Evolutionary conservation across 2,329 filamentous ascomycete genomes (phyloP).

Genomic region (Colletotrichum cereale): DNA sequence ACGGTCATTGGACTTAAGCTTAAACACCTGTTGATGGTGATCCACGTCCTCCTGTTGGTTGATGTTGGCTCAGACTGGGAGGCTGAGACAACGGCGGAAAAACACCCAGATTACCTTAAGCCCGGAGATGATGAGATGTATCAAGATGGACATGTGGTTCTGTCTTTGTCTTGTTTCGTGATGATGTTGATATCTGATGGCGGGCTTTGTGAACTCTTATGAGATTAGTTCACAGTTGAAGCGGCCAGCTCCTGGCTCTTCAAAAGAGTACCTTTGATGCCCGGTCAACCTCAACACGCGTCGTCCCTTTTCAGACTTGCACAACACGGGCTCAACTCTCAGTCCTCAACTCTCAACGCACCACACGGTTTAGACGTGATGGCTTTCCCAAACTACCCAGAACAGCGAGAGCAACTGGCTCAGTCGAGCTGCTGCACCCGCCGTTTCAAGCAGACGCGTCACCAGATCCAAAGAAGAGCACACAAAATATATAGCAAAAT

Average conservation of each 20-base stretch:
- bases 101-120: not conserved
- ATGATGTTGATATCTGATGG: not conserved
- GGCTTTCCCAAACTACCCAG: not conserved
- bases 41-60: not conserved
- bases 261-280: not conserved
- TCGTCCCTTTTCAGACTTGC: not conserved
- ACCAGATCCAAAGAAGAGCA: not conserved
- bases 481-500: not conserved
- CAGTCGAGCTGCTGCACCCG: not conserved
- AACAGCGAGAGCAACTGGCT: not conserved
- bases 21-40: not conserved
- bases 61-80: not conserved
- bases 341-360: no score
- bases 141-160: not conserved
- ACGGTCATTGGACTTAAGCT: not conserved
- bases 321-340: no score
- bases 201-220: not conserved
- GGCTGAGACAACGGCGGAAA: no score
- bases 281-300: not conserved
- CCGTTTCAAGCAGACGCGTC: not conserved
- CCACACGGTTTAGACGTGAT: not conserved
- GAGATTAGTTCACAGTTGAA: not conserved
- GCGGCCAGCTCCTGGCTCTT: not conserved
- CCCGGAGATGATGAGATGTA: not conserved
- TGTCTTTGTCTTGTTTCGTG: not conserved